Conservation (phyloP, 208 protist species). For the Leishmania aethiopica region DNA sequence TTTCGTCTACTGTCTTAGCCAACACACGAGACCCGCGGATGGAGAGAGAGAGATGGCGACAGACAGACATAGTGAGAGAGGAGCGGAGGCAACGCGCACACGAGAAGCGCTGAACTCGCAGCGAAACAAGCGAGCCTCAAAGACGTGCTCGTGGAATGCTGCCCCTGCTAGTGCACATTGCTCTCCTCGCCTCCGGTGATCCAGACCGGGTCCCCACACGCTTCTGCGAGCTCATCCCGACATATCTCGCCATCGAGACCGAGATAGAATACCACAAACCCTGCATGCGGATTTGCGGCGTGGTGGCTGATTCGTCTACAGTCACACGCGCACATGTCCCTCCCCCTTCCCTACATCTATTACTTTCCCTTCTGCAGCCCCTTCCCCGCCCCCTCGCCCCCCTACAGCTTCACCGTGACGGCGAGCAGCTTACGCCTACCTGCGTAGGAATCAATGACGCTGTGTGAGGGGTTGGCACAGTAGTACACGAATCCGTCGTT, state of each 20-base stretch:
- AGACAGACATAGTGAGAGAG: not conserved
- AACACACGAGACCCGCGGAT: not conserved
- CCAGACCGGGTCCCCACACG: not conserved
- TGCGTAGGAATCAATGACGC: slow-evolving; percentile 10
- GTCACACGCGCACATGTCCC: not conserved
- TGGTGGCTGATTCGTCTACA: not conserved
- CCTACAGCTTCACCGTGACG: slow-evolving; percentile 9
- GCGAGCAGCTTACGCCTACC: slow-evolving; percentile 2
- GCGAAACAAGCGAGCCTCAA: too few species aligned
- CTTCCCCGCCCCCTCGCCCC: too few species aligned
- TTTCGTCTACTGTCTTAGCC: not conserved
- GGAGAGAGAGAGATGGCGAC: not conserved
- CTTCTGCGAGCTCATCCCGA: not conserved
- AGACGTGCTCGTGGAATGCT: not conserved
- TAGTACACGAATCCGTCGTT: slow-evolving; percentile 68
- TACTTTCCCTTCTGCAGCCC: not conserved
- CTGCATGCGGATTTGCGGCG: not conserved
- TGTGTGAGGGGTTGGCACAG: slow-evolving; percentile 65
- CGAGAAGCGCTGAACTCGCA: not conserved
- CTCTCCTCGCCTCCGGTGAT: not conserved
- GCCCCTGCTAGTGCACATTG: not conserved
- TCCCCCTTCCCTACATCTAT: too few species aligned
- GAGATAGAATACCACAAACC: not conserved
- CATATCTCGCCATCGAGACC: not conserved
- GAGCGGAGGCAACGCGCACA: not conserved